Conservation (phyloP, 164 flowering plant species). For the Buxus sempervirens region DNA sequence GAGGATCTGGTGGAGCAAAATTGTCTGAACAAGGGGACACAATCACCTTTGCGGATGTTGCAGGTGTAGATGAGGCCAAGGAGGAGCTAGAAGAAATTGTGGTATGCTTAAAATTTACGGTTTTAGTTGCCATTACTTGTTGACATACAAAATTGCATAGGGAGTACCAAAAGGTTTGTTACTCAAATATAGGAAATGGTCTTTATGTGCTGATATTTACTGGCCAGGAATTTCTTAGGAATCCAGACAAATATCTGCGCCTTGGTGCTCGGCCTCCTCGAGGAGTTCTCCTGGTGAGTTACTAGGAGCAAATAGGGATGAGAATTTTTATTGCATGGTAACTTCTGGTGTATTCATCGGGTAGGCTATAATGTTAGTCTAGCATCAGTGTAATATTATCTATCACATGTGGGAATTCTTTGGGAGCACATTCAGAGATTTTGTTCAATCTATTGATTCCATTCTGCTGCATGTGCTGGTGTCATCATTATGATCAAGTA, state of each 20-base stretch:
- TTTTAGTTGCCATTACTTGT: not conserved
- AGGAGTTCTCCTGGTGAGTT: constrained; percentile 96
- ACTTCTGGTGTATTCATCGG: not conserved
- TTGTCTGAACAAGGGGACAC: constrained; percentile 75
- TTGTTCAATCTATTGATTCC: not conserved
- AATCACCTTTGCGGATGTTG: constrained; percentile 92
- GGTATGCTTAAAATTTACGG: constrained; percentile 39
- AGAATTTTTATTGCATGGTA: constrained; percentile 1
- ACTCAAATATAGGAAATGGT: constrained; percentile 3
- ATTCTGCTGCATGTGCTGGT: not conserved
- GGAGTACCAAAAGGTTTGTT: constrained; percentile 2
- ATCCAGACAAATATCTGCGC: constrained; percentile 75
- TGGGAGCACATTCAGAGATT: not conserved
- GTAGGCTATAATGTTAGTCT: not conserved
- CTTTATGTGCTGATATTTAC: constrained; percentile 21
- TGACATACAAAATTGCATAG: not conserved
- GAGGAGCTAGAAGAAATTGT: constrained; percentile 99
- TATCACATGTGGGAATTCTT: not conserved
- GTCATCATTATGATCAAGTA: not conserved
- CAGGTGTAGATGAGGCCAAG: constrained; percentile 99
- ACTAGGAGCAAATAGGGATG: not conserved
- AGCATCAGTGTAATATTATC: not conserved
- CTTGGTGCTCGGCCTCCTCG: constrained; percentile 99
- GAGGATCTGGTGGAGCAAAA: constrained; percentile 65
- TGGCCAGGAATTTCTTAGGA: constrained; percentile 89